Conservation (phyloP, 2,329 filamentous ascomycete species). For the Sporothrix mexicana region DNA sequence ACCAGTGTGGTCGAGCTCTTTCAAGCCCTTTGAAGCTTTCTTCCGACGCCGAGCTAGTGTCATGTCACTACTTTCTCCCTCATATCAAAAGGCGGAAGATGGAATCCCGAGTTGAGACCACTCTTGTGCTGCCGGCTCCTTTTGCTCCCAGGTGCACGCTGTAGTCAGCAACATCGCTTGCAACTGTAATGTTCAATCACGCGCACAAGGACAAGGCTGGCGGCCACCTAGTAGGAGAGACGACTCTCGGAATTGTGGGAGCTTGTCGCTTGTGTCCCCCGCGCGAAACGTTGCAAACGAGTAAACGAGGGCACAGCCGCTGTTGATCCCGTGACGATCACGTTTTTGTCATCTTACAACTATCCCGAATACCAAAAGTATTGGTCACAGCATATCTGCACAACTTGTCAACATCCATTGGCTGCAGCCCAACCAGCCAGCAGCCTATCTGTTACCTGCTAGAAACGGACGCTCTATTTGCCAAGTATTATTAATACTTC, state of each 20-base stretch:
- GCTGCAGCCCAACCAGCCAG: neutral
- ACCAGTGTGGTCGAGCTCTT: too few relatives aligned
- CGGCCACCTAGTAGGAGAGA: neutral
- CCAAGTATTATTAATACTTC: neutral
- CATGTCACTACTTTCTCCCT: too few relatives aligned
- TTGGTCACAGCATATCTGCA: neutral
- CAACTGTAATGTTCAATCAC: neutral
- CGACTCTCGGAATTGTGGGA: neutral
- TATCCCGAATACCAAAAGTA: neutral
- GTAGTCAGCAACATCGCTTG: neutral
- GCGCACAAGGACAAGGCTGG: constrained; percentile 7
- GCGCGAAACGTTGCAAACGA: constrained; percentile 16
- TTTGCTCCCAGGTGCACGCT: neutral
- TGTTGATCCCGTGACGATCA: neutral
- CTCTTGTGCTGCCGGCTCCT: too few relatives aligned
- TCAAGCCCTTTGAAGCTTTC: too few relatives aligned
- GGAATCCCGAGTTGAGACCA: neutral
- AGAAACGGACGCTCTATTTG: neutral
- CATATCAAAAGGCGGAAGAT: too few relatives aligned
- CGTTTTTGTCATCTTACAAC: neutral
- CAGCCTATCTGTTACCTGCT: neutral
- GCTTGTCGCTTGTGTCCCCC: neutral
- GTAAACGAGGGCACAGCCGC: neutral
- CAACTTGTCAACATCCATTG: neutral
- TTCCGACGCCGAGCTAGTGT: too few relatives aligned